These are phyloP conservation scores for Globisporangium solare DNA, from an alignment of 352 stramenopile species.

Conservation along the genomic window DNA sequence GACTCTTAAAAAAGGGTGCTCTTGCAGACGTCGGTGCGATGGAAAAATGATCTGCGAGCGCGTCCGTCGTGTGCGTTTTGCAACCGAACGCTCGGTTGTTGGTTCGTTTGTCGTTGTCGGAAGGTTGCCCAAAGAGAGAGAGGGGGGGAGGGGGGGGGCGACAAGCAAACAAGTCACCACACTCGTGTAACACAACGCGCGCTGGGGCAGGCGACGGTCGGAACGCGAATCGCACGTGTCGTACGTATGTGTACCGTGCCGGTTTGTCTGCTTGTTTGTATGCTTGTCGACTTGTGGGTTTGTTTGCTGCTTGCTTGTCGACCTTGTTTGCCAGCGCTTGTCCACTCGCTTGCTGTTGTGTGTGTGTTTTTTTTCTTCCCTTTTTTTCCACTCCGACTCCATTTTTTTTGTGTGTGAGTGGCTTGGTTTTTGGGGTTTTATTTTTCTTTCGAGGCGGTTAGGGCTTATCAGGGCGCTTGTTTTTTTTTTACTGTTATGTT, in stretches of 20 bases:
- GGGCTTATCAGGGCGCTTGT: not conserved
- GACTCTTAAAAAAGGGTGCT: not conserved
- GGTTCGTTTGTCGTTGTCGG: not conserved
- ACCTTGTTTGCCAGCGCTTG: not conserved
- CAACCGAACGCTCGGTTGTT: not conserved
- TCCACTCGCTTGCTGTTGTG: not conserved
- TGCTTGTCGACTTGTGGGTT: not conserved
- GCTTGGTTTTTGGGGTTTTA: slow-evolving; percentile 1
- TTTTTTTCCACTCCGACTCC: slow-evolving; percentile 1
- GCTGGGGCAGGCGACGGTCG: not conserved
- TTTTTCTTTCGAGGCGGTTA: not conserved
- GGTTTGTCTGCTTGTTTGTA: slow-evolving; percentile 1
- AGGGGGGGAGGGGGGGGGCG: not conserved
- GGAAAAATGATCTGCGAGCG: not conserved
- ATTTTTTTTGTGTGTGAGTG: not conserved
- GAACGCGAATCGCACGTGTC: no score
- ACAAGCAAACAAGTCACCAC: not conserved
- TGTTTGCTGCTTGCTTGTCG: not conserved
- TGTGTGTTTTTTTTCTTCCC: not conserved
- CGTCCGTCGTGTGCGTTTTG: not conserved
- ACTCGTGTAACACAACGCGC: not conserved
- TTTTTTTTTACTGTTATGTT: no score
- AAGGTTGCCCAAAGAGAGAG: slow-evolving; percentile 1
- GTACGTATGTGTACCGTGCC: no score
- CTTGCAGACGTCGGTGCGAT: not conserved